phyloP scores from a whole-genome alignment of 352 stramenopile species.

The Aphanomyces euteiches region DNA sequence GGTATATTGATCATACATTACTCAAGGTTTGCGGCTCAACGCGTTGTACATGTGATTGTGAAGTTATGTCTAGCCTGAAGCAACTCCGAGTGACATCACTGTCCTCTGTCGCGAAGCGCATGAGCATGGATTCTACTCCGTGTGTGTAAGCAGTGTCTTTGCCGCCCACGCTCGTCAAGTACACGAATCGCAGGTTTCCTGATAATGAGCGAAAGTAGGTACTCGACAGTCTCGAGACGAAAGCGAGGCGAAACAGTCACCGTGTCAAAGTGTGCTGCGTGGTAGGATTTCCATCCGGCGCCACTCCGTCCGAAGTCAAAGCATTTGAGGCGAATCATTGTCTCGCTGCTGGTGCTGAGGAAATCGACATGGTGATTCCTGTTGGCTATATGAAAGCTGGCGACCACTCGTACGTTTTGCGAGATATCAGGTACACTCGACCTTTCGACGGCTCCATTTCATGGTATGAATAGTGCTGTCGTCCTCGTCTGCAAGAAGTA shows the following conservation, averaged over 20 bases:
- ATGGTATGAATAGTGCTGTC: slow-evolving; percentile 33
- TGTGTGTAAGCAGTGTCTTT: slow-evolving; percentile 80
- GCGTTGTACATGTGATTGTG: slow-evolving; percentile 3
- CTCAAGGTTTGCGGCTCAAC: slow-evolving; percentile 48
- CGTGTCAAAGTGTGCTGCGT: slow-evolving; percentile 79
- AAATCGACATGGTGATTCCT: slow-evolving; percentile 89
- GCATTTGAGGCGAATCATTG: slow-evolving; percentile 65
- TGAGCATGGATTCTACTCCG: slow-evolving; percentile 65
- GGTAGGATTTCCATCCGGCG: slow-evolving; percentile 81
- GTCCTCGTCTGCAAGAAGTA: slow-evolving; percentile 62
- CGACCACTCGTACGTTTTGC: slow-evolving; percentile 70
- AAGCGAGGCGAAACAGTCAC: slow-evolving; percentile 32
- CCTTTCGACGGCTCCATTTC: background rate
- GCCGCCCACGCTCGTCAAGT: slow-evolving; percentile 58
- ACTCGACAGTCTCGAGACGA: slow-evolving; percentile 19
- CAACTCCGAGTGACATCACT: slow-evolving; percentile 58
- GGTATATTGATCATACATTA: slow-evolving; percentile 42
- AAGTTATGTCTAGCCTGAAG: slow-evolving; percentile 41
- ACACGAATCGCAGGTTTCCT: background rate
- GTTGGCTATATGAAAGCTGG: slow-evolving; percentile 58
- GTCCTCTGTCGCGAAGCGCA: slow-evolving; percentile 66
- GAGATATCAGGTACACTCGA: slow-evolving; percentile 55
- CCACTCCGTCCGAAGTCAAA: slow-evolving; percentile 55
- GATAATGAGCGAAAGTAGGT: background rate
- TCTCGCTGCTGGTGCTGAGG: slow-evolving; percentile 64